Conservation (phyloP, 176 grass and related monocot genomes). For the Zoysia pacifica region DNA sequence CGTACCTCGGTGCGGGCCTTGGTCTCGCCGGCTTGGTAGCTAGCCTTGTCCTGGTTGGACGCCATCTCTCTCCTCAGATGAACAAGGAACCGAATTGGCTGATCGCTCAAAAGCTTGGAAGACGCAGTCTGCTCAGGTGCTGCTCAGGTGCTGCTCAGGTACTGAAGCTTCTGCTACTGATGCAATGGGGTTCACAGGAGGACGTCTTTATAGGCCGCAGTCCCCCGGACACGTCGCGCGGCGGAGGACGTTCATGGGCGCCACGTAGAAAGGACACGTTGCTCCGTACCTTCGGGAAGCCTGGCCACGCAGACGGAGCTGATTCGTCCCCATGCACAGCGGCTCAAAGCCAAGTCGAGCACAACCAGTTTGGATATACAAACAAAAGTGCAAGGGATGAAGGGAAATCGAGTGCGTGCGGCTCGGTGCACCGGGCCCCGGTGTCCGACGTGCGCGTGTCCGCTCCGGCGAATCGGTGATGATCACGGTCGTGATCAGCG, state of each 20-base stretch:
- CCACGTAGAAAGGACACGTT: conserved; percentile 56
- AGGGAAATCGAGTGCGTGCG: background rate
- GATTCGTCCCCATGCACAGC: conserved; percentile 11
- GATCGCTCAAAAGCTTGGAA: background rate
- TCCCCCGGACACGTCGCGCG: conserved; percentile 37
- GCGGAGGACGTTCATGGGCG: conserved; percentile 6
- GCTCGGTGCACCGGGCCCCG: background rate
- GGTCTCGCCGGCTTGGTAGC: conserved; percentile 65
- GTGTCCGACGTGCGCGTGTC: background rate
- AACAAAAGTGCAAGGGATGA: background rate
- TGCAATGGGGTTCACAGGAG: background rate
- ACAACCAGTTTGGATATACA: too few species aligned
- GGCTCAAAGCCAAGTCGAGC: background rate
- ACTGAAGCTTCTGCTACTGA: background rate
- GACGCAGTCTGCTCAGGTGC: background rate
- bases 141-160: conserved; percentile 18
- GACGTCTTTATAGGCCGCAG: conserved; percentile 4
- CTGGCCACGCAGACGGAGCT: conserved; percentile 13
- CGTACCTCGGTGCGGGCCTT: conserved; percentile 70
- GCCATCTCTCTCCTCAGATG: conserved; percentile 42
- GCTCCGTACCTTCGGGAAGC: conserved; percentile 42
- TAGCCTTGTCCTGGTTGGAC: conserved; percentile 52
- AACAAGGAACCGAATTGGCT: background rate
- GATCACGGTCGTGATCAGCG: background rate
- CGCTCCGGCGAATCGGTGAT: background rate